Conservation (phyloP, 2,329 filamentous ascomycete genomes). For the Talaromyces sp. region DNA sequence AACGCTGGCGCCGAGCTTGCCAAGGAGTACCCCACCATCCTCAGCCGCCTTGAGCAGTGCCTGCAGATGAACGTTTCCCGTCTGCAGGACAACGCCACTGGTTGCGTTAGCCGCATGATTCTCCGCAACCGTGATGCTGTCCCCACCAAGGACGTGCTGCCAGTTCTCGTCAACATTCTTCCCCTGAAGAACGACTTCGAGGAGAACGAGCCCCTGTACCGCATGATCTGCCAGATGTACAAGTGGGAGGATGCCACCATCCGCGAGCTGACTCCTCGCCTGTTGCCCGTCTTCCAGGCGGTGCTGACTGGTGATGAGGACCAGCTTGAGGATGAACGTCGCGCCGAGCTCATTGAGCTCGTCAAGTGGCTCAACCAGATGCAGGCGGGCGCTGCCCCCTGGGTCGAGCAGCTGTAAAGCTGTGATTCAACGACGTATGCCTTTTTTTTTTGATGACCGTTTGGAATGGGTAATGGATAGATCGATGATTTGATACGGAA, state of each 20-base stretch:
- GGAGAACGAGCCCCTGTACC: conserved; percentile 92
- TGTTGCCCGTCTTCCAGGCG: conserved; percentile 52
- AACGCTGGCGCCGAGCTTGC: conserved; percentile 72
- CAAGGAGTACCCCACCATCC: conserved; percentile 74
- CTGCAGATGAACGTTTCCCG: conserved; percentile 76
- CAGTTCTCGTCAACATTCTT: conserved; percentile 74
- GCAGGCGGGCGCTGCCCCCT: conserved; percentile 44
- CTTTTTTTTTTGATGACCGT: conserved; percentile 18
- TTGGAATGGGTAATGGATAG: conserved; percentile 32
- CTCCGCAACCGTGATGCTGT: conserved; percentile 81
- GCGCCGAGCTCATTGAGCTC: conserved; percentile 50
- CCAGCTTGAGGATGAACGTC: conserved; percentile 53
- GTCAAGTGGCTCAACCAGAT: conserved; percentile 53
- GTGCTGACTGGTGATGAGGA: conserved; percentile 49
- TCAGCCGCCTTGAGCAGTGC: conserved; percentile 83
- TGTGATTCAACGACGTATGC: conserved; percentile 1
- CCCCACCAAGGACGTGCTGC: conserved; percentile 79
- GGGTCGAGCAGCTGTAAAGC: conserved; percentile 41
- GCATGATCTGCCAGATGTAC: conserved; percentile 84
- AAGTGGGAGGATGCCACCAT: conserved; percentile 52
- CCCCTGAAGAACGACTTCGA: conserved; percentile 92
- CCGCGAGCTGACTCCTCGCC: conserved; percentile 48
- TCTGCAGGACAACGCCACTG: conserved; percentile 88
- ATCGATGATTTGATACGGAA: conserved; percentile 25
- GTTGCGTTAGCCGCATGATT: conserved; percentile 91